Evolutionary conservation across 2,329 filamentous ascomycete species (phyloP), one percentile per base, ranked within the genome.

Genomic region (Alternaria angustiovoidea): DNA sequence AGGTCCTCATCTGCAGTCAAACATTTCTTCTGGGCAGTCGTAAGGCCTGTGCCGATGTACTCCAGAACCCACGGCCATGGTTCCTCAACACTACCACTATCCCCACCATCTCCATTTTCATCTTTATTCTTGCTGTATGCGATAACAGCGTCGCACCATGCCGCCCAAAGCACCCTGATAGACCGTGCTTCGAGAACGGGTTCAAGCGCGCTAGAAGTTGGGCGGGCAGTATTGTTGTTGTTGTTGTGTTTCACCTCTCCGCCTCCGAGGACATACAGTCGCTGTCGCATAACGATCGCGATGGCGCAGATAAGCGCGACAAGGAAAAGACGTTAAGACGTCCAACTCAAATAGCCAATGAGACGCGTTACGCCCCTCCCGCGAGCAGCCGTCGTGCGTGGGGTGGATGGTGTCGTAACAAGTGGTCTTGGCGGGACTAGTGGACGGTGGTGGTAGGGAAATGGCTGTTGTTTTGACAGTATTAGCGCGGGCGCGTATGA

Each of bases 111-210:
- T 34, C 32, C 32, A 16, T 14, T 12, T 14, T 6, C 32, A 36
- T 36, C 32, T 36, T 14, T 14, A 16, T 36, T 16, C 12, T 36
- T 36, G 34, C 16, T 14, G 14, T 58, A 38, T 1, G 57, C 58
- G 14, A 72, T 54, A 11, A 70, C 47, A 6, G 57, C 51, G 55
- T 78, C 75, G 54, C 74, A 76, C 75, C 75, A 78, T 22, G 74
- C 75, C 18, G 62, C 48, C 73, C 74, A 78, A 4, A 72, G 59
- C n/a, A 75, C 44, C 16, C 57, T 56, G 7, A 73, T 63, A 11
- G 18, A 26, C 6, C 26, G 4, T 20, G 59, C 59, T 4, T 46
- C 38, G 39, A 24, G 39, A 7, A 42, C 12, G 14, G 64, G 42
- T 2, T 36, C 56, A 6, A 62, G 59, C 9, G 38, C 8, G 42